Percentiles rank a stretch among this genome's conserved stretches.
Conservation (phyloP, 2,329 filamentous ascomycete genomes). For the Penicillium hesseltinei region DNA sequence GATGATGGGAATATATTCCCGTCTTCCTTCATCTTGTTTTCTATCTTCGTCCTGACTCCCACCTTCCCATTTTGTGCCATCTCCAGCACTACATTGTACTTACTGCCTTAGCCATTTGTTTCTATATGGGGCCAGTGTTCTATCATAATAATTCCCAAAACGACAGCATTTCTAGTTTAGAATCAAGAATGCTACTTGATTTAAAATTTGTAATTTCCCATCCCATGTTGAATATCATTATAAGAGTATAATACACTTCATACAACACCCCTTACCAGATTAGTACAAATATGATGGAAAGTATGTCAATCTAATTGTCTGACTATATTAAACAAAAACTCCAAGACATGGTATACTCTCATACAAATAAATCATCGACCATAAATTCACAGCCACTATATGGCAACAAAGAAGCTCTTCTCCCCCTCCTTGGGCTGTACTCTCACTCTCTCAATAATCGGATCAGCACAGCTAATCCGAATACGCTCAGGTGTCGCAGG, state of each 20-base stretch:
- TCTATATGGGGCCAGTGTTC: neutral
- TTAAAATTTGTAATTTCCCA: neutral
- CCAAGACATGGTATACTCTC: conserved; percentile 2
- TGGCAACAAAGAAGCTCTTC: conserved; percentile 51
- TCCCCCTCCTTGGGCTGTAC: conserved; percentile 53
- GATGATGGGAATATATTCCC: conserved; percentile 8
- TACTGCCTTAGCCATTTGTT: neutral
- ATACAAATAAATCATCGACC: conserved; percentile 13
- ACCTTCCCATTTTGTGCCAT: neutral
- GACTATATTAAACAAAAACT: neutral
- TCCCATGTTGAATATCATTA: too few relatives aligned
- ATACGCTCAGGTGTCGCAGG: conserved; percentile 54
- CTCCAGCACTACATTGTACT: neutral
- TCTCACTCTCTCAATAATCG: conserved; percentile 50
- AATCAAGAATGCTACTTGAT: neutral
- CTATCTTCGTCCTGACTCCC: neutral
- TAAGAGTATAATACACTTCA: too few relatives aligned
- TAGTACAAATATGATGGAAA: neutral
- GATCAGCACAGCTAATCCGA: conserved; percentile 47
- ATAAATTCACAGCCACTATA: conserved; percentile 24
- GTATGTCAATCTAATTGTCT: neutral
- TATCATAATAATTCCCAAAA: neutral
- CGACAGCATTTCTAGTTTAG: neutral
- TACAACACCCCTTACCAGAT: neutral
- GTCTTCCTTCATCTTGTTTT: neutral